Percentiles rank a stretch among this genome's conserved stretches.
Evolutionary conservation across 164 flowering plant genomes (phyloP).

Genomic region (Vitis rotundifolia): DNA sequence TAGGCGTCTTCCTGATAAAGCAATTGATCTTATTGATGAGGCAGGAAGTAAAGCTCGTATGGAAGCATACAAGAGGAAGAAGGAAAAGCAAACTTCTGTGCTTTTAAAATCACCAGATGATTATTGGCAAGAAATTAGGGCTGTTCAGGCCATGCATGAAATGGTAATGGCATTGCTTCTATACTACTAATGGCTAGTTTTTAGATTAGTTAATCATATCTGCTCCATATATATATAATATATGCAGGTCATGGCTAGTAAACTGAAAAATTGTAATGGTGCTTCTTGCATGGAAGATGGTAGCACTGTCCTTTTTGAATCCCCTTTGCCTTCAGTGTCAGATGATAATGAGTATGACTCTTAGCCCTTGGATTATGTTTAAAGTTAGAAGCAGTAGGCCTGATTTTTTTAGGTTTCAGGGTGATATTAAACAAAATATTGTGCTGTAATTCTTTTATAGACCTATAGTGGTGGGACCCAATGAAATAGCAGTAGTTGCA

Average conservation of each 20-base stretch:
- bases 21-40: constrained; percentile 93
- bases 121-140: constrained; percentile 85
- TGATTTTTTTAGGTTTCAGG: neutral
- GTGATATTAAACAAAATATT: constrained; percentile 7
- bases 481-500: constrained; percentile 77
- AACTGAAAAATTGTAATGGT: constrained; percentile 30
- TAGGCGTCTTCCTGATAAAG: constrained; percentile 90
- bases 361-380: constrained; percentile 9
- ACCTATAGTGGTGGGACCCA: constrained; percentile 59
- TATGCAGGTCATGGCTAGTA: constrained; percentile 52
- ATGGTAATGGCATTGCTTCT: constrained; percentile 41
- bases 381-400: constrained; percentile 2
- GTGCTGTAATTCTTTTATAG: constrained; percentile 33
- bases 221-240: neutral
- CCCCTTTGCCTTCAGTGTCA: constrained; percentile 26
- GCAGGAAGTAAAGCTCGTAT: constrained; percentile 89
- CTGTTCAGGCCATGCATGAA: constrained; percentile 80
- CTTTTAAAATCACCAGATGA: constrained; percentile 72
- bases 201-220: constrained; percentile 3
- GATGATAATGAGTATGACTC: constrained; percentile 55
- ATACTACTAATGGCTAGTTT: neutral
- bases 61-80: constrained; percentile 59
- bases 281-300: constrained; percentile 31
- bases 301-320: constrained; percentile 28
- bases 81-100: constrained; percentile 49